A percentile compares a stretch with the other conserved stretches of the same genome.
Evolutionary conservation across 2,329 filamentous ascomycete genomes (phyloP).

Genomic region (Teratosphaeriaceae sp.): DNA sequence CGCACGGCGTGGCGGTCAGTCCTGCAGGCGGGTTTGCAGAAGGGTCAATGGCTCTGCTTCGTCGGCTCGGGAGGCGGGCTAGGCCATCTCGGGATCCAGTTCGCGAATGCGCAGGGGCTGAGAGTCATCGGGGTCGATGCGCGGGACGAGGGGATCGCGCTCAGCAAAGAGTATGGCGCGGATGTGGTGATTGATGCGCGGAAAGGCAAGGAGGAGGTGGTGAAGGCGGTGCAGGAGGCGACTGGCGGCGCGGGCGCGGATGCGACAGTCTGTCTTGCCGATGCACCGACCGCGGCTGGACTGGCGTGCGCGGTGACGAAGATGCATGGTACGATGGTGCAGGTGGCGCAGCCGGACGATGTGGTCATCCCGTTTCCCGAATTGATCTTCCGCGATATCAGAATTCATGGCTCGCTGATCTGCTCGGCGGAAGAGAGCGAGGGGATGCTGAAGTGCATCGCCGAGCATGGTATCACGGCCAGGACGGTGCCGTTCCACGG

Average conservation of each 20-base stretch:
- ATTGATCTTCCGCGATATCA: constrained; percentile 49
- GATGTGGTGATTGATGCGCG: constrained; percentile 48
- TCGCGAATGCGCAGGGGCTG: constrained; percentile 46
- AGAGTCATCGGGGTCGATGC: constrained; percentile 51
- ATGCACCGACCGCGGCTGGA: constrained; percentile 45
- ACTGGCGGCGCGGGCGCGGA: constrained; percentile 47
- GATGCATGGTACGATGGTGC: constrained; percentile 53
- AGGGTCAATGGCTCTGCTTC: constrained; percentile 35
- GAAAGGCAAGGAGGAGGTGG: constrained; percentile 40
- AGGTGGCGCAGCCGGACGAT: constrained; percentile 48
- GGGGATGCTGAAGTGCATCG: constrained; percentile 28
- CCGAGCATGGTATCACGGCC: constrained; percentile 39
- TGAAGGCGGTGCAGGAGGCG: constrained; percentile 40
- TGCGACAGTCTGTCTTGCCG: constrained; percentile 48
- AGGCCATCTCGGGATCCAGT: constrained; percentile 42
- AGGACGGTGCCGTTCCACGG: constrained; percentile 48
- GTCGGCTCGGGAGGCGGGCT: constrained; percentile 40
- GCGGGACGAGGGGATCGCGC: constrained; percentile 45
- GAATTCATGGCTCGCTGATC: constrained; percentile 38
- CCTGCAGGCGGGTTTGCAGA: constrained; percentile 33
- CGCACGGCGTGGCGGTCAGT: constrained; percentile 45
- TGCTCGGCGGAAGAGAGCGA: constrained; percentile 27
- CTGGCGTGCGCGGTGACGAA: constrained; percentile 50
- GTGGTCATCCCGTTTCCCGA: constrained; percentile 39
- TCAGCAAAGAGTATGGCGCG: constrained; percentile 43